These are phyloP conservation scores for Antitrichia curtipendula DNA, from an alignment of 225 moss, liverwort and hornwort species.

Conservation along the genomic window DNA sequence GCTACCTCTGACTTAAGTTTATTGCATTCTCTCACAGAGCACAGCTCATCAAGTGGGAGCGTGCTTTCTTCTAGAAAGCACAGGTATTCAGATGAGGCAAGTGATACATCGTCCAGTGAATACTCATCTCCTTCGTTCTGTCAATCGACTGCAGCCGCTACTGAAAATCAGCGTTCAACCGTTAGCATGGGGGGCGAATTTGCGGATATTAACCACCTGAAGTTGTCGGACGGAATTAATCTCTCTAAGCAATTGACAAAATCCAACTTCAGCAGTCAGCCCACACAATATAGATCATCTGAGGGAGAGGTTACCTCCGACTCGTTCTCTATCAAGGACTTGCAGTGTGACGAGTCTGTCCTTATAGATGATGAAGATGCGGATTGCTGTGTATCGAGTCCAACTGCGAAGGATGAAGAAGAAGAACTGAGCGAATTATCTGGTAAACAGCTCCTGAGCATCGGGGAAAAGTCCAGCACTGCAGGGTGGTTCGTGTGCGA, in stretches of 20 bases:
- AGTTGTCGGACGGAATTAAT: constrained; percentile 19
- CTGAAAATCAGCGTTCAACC: not conserved
- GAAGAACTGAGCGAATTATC: not conserved
- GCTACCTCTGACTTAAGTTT: not conserved
- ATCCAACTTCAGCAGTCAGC: constrained; percentile 3
- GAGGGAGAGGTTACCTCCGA: not conserved
- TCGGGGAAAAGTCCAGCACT: constrained; percentile 55
- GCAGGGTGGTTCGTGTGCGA: constrained; percentile 94
- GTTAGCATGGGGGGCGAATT: constrained; percentile 22
- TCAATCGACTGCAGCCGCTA: constrained; percentile 7
- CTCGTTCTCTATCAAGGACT: constrained; percentile 11
- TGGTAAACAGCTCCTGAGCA: constrained; percentile 26
- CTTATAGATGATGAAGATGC: constrained; percentile 25
- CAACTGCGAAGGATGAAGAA: not conserved
- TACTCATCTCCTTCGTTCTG: constrained; percentile 29
- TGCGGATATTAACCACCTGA: constrained; percentile 33
- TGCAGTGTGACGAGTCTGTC: constrained; percentile 54
- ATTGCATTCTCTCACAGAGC: not conserved
- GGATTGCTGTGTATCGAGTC: constrained; percentile 17
- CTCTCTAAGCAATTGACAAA: constrained; percentile 6
- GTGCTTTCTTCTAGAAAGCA: constrained; percentile 31
- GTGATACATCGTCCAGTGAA: constrained; percentile 32
- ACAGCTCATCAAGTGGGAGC: constrained; percentile 38
- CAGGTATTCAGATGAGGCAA: constrained; percentile 45
- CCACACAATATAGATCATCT: not conserved